Conservation (phyloP, 495 filamentous ascomycete species). For the Barbatosphaeria neglecta region DNA sequence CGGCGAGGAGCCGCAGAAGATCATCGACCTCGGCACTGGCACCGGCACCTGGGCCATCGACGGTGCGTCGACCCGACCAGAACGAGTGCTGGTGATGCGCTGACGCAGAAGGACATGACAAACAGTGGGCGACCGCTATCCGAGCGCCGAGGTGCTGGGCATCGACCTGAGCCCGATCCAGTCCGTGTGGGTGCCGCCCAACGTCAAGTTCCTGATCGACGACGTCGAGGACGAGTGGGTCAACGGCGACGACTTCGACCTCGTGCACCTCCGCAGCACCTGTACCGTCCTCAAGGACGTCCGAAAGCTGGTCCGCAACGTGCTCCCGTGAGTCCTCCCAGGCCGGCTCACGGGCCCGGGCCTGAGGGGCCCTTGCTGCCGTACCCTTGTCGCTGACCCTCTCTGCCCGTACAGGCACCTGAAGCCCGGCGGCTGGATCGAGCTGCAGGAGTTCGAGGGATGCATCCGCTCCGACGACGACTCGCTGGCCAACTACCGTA, state of each 20-base stretch:
- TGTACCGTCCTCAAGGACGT: slow-evolving; percentile 32
- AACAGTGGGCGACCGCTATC: slow-evolving; percentile 28
- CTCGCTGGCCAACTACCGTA: slow-evolving; percentile 17
- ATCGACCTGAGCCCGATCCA: slow-evolving; percentile 26
- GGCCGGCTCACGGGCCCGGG: no score
- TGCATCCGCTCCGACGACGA: slow-evolving; percentile 27
- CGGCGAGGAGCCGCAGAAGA: slow-evolving; percentile 26
- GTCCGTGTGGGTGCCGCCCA: slow-evolving; percentile 22
- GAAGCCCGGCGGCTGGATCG: slow-evolving; percentile 40
- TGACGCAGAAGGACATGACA: no score
- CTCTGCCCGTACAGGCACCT: slow-evolving; percentile 10
- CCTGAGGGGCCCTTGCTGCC: no score
- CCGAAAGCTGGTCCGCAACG: slow-evolving; percentile 15
- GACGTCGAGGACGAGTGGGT: slow-evolving; percentile 29
- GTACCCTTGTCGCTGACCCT: not conserved
- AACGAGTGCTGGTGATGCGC: not conserved
- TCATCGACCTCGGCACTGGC: slow-evolving; percentile 53
- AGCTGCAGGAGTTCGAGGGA: slow-evolving; percentile 36
- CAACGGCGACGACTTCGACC: slow-evolving; percentile 15
- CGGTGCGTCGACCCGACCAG: slow-evolving; percentile 22
- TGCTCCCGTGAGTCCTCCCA: slow-evolving; percentile 7
- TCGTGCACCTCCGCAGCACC: slow-evolving; percentile 26
- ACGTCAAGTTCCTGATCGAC: slow-evolving; percentile 29
- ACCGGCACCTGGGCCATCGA: slow-evolving; percentile 53
- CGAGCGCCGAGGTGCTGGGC: slow-evolving; percentile 19